phyloP scores from a whole-genome alignment of 2,329 filamentous ascomycete genomes.

The Aspergillus versicolor region DNA sequence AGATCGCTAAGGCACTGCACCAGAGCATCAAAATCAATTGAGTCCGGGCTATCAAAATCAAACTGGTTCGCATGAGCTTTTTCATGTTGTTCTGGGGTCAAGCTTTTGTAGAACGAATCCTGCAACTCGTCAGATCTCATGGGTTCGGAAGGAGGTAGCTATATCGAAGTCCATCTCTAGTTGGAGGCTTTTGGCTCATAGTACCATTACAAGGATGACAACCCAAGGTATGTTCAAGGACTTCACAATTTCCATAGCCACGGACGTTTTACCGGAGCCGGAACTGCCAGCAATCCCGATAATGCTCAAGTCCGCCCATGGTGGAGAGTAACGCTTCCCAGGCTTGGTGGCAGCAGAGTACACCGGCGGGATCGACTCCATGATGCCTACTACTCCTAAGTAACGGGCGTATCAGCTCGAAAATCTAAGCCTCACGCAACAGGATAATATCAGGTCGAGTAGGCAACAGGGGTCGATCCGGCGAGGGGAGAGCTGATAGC shows the following conservation, averaged over 20 bases:
- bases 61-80: constrained; percentile 87
- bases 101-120: constrained; percentile 96
- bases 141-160: neutral
- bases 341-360: constrained; percentile 44
- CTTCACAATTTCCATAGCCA: constrained; percentile 87
- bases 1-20: constrained; percentile 77
- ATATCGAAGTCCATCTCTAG: neutral
- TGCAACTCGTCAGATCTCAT: constrained; percentile 37
- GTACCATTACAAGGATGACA: constrained; percentile 92
- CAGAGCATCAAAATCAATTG: constrained; percentile 90
- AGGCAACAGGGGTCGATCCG: constrained; percentile 8
- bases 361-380: constrained; percentile 41
- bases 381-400: constrained; percentile 18
- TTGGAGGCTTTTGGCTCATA: neutral
- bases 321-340: constrained; percentile 77
- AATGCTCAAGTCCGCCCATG: constrained; percentile 94
- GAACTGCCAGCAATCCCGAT: constrained; percentile 95
- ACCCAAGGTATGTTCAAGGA: constrained; percentile 95
- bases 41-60: constrained; percentile 92
- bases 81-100: constrained; percentile 74
- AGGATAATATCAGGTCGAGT: neutral
- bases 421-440: neutral
- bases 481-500: constrained; percentile 1
- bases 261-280: constrained; percentile 90
- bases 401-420: neutral